Evolutionary conservation across 345 rosid genomes (phyloP), one percentile per base, ranked within the genome.

Genomic region (Geranium brycei): DNA sequence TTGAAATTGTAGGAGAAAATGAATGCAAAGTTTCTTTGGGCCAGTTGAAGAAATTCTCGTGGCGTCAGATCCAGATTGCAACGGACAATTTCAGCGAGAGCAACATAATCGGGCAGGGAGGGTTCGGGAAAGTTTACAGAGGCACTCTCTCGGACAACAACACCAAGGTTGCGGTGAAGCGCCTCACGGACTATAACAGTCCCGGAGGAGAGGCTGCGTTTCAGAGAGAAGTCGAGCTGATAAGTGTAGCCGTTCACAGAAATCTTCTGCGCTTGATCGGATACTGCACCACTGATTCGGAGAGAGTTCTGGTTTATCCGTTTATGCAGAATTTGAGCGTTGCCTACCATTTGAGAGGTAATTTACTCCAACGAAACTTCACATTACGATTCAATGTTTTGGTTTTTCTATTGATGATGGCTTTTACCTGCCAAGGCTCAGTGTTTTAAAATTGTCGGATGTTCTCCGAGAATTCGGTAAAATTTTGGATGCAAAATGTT

Each of bases 191-290:
- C 75, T 83, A 79, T 75, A 58, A 78, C 65, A 87, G 83, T 71
- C 92, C 92, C 0, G 91, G 91, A 17, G 98, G 98, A 68, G 88
- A 85, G 71, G 89, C 89, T 71, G 95, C 98, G 51, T 91, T 91
- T 60, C 81, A 69, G 51, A 85, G 89, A 79, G 98, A 91, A 78
- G 84, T 89, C 68, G 78, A 79, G 62, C 85, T 91, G 59, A 89
- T 87, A 63, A 89, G 96, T 35, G 89, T 89, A 16, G 98, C 96
- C 3, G 83, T 83, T 72, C 98, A 89, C 59, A 83, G 76, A 68
- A 89, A 91, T 81, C 92, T 91, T 70, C 83, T 91, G 64, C 80
- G 79, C 7, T 69, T 91, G 63, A 85, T 91, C 66, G 96, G 98
- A 12, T 87, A 81, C 67, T 89, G 92, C 65, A 84, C 92, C 10